Percentiles rank a stretch among this genome's conserved stretches.
phyloP scores from a whole-genome alignment of 345 rosid genomes.

The Lepidium didymum region DNA sequence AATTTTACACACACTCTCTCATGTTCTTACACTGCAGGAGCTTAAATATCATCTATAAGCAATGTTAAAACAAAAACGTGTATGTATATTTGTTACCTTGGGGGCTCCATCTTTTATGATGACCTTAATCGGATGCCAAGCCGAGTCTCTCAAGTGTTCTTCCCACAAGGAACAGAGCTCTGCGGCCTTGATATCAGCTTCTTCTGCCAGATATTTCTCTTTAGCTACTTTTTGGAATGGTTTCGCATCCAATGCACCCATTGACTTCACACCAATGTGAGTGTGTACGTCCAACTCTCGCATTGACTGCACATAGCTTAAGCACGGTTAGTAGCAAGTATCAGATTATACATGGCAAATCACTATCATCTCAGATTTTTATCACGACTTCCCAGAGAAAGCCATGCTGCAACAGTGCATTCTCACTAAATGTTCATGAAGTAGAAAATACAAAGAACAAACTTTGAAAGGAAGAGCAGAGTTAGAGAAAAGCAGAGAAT shows the following conservation, averaged over 20 bases:
- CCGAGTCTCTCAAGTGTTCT: constrained; percentile 21
- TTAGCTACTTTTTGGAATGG: constrained; percentile 20
- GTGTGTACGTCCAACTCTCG: background rate
- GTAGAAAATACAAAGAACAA: background rate
- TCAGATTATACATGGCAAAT: constrained; percentile 1
- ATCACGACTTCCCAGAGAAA: background rate
- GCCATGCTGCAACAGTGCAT: background rate
- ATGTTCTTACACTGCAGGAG: background rate
- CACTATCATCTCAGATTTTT: background rate
- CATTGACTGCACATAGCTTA: constrained; percentile 18
- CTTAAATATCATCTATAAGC: background rate
- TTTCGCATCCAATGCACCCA: constrained; percentile 23
- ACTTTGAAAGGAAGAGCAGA: background rate
- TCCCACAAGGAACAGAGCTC: constrained; percentile 27
- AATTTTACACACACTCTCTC: background rate
- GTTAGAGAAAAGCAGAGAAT: background rate
- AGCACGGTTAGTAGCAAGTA: background rate
- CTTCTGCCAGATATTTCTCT: constrained; percentile 19
- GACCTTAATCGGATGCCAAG: constrained; percentile 29
- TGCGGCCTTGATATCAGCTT: constrained; percentile 1
- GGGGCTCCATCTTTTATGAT: background rate
- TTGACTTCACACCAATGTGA: constrained; percentile 17
- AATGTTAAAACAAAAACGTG: background rate
- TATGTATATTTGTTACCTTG: constrained; percentile 4
- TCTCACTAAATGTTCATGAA: background rate